phyloP scores from a whole-genome alignment of 2,329 filamentous ascomycete genomes.

The Talaromyces sp. region DNA sequence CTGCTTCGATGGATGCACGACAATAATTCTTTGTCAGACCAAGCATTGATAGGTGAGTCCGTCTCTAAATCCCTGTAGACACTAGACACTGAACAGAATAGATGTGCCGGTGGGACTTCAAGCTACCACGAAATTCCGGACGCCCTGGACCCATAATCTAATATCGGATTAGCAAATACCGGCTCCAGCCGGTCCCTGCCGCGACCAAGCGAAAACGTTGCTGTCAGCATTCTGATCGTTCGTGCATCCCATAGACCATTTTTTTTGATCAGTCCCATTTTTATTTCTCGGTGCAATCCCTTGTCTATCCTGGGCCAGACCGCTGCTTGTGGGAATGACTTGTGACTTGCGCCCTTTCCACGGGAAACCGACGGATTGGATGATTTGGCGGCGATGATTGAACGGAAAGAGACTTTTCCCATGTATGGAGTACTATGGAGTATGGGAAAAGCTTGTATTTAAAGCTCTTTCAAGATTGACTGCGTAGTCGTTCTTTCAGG shows the following conservation, averaged over 20 bases:
- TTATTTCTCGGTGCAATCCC: neutral
- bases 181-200: slow-evolving; percentile 9
- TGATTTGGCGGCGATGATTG: neutral
- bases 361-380: slow-evolving; percentile 1
- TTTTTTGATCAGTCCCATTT: neutral
- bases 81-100: neutral
- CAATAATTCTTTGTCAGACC: neutral
- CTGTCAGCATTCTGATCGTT: neutral
- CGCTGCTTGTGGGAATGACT: neutral
- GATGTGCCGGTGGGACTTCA: neutral
- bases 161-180: neutral
- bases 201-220: slow-evolving; percentile 1
- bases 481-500: slow-evolving; percentile 7
- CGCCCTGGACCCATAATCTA: neutral
- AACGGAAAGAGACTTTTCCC: neutral
- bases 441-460: neutral
- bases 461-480: neutral
- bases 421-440: neutral
- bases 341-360: slow-evolving; percentile 6
- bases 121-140: neutral
- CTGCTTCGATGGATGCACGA: neutral
- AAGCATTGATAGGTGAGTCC: neutral
- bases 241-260: neutral
- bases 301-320: neutral
- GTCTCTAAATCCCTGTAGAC: neutral